Conservation (phyloP, 257 asterid genomes). For the Solanum chaucha region DNA sequence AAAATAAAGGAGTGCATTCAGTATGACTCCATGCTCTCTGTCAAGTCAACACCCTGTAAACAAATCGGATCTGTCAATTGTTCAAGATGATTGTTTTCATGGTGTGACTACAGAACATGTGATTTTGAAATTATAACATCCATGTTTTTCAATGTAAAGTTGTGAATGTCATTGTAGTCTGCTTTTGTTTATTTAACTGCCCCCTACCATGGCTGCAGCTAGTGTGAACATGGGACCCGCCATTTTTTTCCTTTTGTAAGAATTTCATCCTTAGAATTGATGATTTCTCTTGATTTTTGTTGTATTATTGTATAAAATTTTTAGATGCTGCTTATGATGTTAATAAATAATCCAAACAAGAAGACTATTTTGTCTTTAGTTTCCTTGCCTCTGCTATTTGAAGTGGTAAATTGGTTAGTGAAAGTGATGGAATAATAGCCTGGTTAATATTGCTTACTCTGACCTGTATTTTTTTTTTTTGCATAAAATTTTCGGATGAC, state of each 20-base stretch:
- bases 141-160: background rate
- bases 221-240: background rate
- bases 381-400: background rate
- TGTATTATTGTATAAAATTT: background rate
- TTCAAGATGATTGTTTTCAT: background rate
- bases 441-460: background rate
- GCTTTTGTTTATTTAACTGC: background rate
- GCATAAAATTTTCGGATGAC: conserved; percentile 18
- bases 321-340: background rate
- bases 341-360: background rate
- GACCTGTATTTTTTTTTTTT: background rate
- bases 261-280: background rate
- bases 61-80: background rate
- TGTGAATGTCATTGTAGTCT: background rate
- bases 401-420: background rate
- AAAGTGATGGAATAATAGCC: background rate
- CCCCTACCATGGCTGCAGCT: background rate
- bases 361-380: background rate
- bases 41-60: background rate
- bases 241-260: background rate
- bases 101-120: background rate
- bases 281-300: background rate
- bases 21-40: background rate
- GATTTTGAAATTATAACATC: background rate
- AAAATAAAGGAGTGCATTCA: background rate